A percentile compares a stretch with the other conserved stretches of the same genome.
phyloP scores from a whole-genome alignment of 352 stramenopile species.

The Pythium aquatile region DNA sequence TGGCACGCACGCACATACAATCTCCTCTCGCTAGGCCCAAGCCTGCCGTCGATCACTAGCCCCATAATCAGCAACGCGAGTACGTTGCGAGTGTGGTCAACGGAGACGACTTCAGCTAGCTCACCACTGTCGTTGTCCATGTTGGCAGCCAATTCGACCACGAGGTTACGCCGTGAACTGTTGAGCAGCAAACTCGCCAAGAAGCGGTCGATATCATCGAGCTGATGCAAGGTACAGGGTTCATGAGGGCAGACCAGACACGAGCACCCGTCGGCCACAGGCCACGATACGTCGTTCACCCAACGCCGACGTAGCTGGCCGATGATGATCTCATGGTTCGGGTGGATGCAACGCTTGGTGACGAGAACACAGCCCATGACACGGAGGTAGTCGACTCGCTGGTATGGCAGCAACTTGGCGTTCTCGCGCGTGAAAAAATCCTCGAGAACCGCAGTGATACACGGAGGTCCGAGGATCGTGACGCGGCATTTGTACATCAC shows the following conservation, averaged over 20 bases:
- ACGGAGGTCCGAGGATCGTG: not conserved
- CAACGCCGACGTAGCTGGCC: not conserved
- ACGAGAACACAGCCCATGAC: not conserved
- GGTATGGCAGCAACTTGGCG: not conserved
- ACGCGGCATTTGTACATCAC: conserved; percentile 3
- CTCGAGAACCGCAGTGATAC: not conserved
- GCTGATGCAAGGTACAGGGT: not conserved
- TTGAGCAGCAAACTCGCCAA: not conserved
- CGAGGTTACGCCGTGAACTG: not conserved
- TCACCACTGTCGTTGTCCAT: not conserved
- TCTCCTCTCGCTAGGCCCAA: conserved; percentile 6
- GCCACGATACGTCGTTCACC: not conserved
- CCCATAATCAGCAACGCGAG: not conserved
- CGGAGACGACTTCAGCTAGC: not conserved
- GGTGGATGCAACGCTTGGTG: not conserved
- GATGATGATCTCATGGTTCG: conserved; percentile 1
- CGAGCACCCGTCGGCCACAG: not conserved
- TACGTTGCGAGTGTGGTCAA: not conserved
- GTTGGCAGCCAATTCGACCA: not conserved
- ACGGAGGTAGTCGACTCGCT: not conserved
- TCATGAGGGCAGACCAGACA: not conserved
- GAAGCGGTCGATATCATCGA: not conserved
- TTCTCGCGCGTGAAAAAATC: not conserved
- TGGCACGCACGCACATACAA: conserved; percentile 13
- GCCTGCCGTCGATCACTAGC: not conserved